A percentile compares a stretch with the other conserved stretches of the same genome.
Evolutionary conservation across 192 early-diverging fungal species (phyloP).

Genomic region (Coemansia sp.): DNA sequence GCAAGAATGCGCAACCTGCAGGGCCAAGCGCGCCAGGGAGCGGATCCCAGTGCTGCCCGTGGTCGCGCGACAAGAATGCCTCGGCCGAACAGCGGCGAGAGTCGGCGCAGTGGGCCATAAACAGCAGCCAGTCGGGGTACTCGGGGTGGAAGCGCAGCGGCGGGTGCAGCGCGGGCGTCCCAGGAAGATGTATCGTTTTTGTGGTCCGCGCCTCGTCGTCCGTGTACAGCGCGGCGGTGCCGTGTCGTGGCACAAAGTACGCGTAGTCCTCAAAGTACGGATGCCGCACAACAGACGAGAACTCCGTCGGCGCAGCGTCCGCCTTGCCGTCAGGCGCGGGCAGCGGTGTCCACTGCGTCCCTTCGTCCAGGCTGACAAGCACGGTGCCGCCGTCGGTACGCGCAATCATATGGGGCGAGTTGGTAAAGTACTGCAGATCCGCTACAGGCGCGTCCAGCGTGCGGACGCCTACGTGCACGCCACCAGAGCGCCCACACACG

Average conservation of each 20-base stretch:
- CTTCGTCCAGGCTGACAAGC: slow-evolving; percentile 63
- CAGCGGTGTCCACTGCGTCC: slow-evolving; percentile 56
- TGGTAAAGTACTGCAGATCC: slow-evolving; percentile 65
- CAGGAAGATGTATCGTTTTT: slow-evolving; percentile 57
- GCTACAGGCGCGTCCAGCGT: slow-evolving; percentile 52
- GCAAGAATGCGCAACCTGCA: slow-evolving; percentile 45
- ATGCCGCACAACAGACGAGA: slow-evolving; percentile 61
- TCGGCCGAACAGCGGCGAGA: slow-evolving; percentile 63
- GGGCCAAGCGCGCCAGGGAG: slow-evolving; percentile 9
- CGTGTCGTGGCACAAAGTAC: slow-evolving; percentile 58
- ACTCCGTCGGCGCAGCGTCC: slow-evolving; percentile 1
- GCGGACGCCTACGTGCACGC: slow-evolving; percentile 25
- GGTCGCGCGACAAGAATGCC: slow-evolving; percentile 68
- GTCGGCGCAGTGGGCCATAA: slow-evolving; percentile 44
- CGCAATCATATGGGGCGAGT: slow-evolving; percentile 56
- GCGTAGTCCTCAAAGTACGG: slow-evolving; percentile 61
- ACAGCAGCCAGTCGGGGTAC: slow-evolving; percentile 79
- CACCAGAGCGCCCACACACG: slow-evolving; percentile 61
- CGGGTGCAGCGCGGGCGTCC: slow-evolving; percentile 59
- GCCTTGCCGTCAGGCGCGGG: slow-evolving; percentile 14
- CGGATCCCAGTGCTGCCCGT: slow-evolving; percentile 67
- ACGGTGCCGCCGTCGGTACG: slow-evolving; percentile 56
- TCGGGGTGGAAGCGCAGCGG: slow-evolving; percentile 83
- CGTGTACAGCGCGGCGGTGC: slow-evolving; percentile 55
- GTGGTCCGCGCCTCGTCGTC: slow-evolving; percentile 61